phyloP scores from a whole-genome alignment of 2,329 filamentous ascomycete genomes.

The Pseudocercospora macadamiae region DNA sequence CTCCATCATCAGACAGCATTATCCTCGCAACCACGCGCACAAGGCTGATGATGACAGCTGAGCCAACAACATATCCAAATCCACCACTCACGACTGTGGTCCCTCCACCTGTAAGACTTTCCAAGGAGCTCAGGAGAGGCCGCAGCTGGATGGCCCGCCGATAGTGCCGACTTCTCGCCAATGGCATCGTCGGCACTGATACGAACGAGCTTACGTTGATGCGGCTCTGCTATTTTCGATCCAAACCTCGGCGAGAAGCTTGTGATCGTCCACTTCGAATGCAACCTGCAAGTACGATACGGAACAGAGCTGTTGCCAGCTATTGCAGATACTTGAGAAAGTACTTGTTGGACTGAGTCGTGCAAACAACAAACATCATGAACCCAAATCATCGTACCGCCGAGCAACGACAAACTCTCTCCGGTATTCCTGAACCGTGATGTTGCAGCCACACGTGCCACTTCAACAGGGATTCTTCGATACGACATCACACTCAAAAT shows the following conservation, averaged over 20 bases:
- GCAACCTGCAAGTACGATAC: neutral
- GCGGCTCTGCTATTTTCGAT: neutral
- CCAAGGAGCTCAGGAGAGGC: neutral
- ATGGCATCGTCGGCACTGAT: conserved; percentile 7
- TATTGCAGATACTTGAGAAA: no score
- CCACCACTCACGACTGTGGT: neutral
- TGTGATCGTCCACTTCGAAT: neutral
- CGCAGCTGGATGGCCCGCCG: conserved; percentile 1
- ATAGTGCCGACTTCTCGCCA: conserved; percentile 9
- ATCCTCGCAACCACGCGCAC: conserved; percentile 4
- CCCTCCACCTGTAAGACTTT: neutral
- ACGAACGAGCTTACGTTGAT: conserved; percentile 5
- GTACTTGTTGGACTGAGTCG: neutral
- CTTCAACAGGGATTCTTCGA: neutral
- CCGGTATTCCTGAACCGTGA: neutral
- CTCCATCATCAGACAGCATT: neutral
- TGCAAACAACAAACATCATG: neutral
- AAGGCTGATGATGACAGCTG: neutral
- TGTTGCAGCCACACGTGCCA: conserved; percentile 4
- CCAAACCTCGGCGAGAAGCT: neutral
- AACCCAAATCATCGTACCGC: neutral
- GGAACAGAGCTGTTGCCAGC: neutral
- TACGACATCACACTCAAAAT: conserved; percentile 1
- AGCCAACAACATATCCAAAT: neutral
- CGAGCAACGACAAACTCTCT: neutral